Evolutionary conservation across 1,139 yeast genomes (phyloP), one percentile per base, ranked within the genome.

Genomic region (Suhomyces coccinellae): DNA sequence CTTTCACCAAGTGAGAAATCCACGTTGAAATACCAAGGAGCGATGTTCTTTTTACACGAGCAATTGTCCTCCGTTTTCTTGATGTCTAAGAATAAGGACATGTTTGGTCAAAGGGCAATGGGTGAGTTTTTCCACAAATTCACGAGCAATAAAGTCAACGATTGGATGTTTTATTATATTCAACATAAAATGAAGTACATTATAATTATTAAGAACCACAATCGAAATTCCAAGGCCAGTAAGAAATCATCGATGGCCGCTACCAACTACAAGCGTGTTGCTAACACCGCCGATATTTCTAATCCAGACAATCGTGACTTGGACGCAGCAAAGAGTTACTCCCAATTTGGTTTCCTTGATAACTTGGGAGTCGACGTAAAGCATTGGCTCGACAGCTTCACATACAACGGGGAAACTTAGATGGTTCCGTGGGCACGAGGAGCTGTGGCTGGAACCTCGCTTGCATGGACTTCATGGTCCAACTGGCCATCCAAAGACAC

Each of bases 91-190:
- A 56, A 58, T 45, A 45, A 50, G 35, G 55, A 57, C 33, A 69
- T 69, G 48, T 62, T 64, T 46, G 47, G 47, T 1, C 41, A 50
- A 2, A 54, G 56, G 33, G 49, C 57, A 12, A 53, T 66, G 40
- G 54, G 61, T 31, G 79, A 74, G 55, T 71, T 62, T 51, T 69
- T 72, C 44, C 78, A 74, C 54, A 74, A 74, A 49, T 73, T 73
- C 53, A 69, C 69, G 36, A 65, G 69, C 45, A 67, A 66, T 44
- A 67, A 65, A 44, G 51, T 54, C 28, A 71, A 67, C 44, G 77
- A 73, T 54, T 74, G 79, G 78, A 69, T 73, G 70, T 65, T 74
- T 51, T 74, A 74, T 55, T 69, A 66, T 48, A 56, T 73, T 39
- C 61, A 60, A 34, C 59, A 65, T 48, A 59, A 62, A 12, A 59